Conservation (phyloP, 2,329 filamentous ascomycete genomes). For the Fusarium oxysporum region DNA sequence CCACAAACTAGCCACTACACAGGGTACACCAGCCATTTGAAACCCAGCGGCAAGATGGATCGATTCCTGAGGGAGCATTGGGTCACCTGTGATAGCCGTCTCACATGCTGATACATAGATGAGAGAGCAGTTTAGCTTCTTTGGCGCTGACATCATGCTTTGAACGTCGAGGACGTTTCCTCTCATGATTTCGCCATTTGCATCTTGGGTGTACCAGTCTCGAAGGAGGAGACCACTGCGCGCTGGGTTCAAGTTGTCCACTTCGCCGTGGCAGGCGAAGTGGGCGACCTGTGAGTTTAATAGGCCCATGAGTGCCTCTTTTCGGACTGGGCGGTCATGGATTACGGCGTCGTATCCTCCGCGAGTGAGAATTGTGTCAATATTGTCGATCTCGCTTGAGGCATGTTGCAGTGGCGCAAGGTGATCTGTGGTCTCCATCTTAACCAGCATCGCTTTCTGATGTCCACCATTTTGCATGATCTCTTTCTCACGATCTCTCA, state of each 20-base stretch:
- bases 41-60: background rate
- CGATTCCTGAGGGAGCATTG: background rate
- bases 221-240: background rate
- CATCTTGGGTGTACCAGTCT: background rate
- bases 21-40: background rate
- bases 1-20: background rate
- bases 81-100: background rate
- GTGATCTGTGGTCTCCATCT: background rate
- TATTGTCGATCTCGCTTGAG: background rate
- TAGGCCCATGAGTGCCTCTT: background rate
- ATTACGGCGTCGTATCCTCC: background rate
- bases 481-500: background rate
- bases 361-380: background rate
- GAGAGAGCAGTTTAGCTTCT: background rate
- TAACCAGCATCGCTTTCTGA: background rate
- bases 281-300: background rate
- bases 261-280: background rate
- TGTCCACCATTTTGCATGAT: accelerated
- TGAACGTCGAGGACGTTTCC: background rate
- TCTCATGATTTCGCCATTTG: background rate
- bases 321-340: background rate
- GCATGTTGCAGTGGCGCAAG: background rate
- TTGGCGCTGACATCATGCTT: background rate
- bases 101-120: background rate
- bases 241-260: background rate